Evolutionary conservation across 1,284 basidiomycete species (phyloP), one percentile per base, ranked within the genome.

Genomic region (Inonotus obliquus): DNA sequence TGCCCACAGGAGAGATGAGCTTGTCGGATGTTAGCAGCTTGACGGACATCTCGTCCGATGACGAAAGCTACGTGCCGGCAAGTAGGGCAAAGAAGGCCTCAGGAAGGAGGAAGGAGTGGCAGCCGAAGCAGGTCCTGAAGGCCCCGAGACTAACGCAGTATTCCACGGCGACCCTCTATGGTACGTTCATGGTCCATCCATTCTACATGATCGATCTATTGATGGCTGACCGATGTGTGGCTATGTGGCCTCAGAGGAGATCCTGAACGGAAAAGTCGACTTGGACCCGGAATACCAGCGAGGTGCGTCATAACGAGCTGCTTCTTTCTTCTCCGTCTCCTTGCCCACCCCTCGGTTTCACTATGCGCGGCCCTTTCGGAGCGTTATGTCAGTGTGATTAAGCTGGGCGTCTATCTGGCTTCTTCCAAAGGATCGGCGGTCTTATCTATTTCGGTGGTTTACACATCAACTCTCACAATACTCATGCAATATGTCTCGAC

Each of bases 261-360:
- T 90, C 35, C 71, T 78, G 45, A 75, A 72, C 6, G 74, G 75
- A 0, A 82, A 86, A 62, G 85, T 91, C 48, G 76, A 88, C 67
- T 72, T 90, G 14, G 81, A 89, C 32, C 85, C 89, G 1, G 87
- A 89, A 48, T 91, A 91, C 67, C 89, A 91, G 68, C 80, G 89
- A 70, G 87, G 87, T 85, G 48, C 21, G 75, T 65, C 0, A 49
- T 59, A 11, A 7, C 19, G 3, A 14, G 6, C 17, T 52, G 51
- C 19, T 27, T 23, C 48, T 52, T 35, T 9, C 29, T 17, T 23
- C 23, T 35, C 35, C 32, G 7, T 19, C 27, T 14, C 29, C 6
- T n/a, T 27, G 9, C n/a, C 17, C 29, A n/a, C 27, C 32, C 17
- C 11, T 17, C 32, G 32, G 32, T n/a, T 49, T 52, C 17, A 11